A percentile compares a stretch with the other conserved stretches of the same genome.
Conservation (phyloP, 257 asterid genomes). For the Penstemon newberryi region DNA sequence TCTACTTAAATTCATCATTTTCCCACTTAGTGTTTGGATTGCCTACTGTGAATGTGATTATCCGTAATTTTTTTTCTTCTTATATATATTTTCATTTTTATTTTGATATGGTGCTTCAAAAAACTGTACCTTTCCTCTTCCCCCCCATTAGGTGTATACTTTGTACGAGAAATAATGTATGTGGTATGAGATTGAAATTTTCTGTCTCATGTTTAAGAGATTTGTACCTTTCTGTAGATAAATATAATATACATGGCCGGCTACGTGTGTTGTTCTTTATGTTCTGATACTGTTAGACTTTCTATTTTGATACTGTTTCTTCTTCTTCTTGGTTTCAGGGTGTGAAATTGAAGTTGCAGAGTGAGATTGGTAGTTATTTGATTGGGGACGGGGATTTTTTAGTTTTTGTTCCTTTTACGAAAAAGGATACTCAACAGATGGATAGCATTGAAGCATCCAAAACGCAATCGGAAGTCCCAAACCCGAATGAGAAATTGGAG, state of each 20-base stretch:
- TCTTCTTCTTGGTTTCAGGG: conserved; percentile 51
- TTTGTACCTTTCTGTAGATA: not conserved
- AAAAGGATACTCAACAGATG: conserved; percentile 49
- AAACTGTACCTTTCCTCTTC: too few species aligned
- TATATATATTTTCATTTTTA: too few species aligned
- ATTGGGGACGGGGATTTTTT: conserved; percentile 60
- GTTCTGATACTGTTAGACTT: not conserved
- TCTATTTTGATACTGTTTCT: not conserved
- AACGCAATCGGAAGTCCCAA: conserved; percentile 26
- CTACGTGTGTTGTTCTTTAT: not conserved
- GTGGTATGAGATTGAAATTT: conserved; percentile 5
- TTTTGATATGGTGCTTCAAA: too few species aligned
- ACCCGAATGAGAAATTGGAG: conserved; percentile 31
- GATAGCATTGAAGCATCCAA: conserved; percentile 39
- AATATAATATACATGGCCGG: not conserved
- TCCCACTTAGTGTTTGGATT: not conserved
- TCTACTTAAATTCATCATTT: not conserved
- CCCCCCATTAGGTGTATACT: too few species aligned
- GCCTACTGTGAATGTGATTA: not conserved
- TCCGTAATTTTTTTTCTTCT: not conserved
- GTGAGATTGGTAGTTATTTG: conserved; percentile 46
- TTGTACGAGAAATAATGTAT: not conserved
- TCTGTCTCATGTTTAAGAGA: not conserved
- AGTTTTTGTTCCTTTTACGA: conserved; percentile 67
- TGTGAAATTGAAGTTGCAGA: conserved; percentile 59